These are phyloP conservation scores for Knufia fluminis DNA, from an alignment of 2,329 filamentous ascomycete species.

Conservation along the genomic window DNA sequence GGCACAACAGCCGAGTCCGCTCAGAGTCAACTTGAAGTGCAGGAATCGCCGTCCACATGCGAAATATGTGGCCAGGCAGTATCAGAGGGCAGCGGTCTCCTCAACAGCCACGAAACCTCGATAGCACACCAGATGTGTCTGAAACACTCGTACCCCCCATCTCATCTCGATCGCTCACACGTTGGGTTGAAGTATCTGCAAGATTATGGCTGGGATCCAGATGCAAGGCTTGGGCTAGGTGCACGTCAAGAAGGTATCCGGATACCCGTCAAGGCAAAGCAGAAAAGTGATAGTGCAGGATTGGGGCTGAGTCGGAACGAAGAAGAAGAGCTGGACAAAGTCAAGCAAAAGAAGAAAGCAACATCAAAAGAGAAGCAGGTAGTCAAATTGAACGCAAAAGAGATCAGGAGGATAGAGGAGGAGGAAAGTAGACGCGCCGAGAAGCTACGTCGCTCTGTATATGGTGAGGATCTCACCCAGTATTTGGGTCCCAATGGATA, in stretches of 20 bases:
- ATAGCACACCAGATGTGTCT: slow-evolving; percentile 50
- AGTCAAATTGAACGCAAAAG: slow-evolving; percentile 58
- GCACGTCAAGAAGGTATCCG: slow-evolving; percentile 61
- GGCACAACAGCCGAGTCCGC: background rate
- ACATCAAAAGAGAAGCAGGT: slow-evolving; percentile 22
- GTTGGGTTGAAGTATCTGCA: slow-evolving; percentile 48
- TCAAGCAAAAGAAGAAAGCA: slow-evolving; percentile 33
- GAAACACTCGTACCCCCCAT: slow-evolving; percentile 48
- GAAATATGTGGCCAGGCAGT: slow-evolving; percentile 54
- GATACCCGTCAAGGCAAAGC: slow-evolving; percentile 61
- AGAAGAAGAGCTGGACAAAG: slow-evolving; percentile 23
- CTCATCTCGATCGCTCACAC: slow-evolving; percentile 47
- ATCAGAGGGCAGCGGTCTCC: slow-evolving; percentile 12
- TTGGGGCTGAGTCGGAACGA: slow-evolving; percentile 46
- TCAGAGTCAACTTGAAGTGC: background rate
- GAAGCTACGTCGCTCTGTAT: slow-evolving; percentile 61
- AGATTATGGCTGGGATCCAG: slow-evolving; percentile 52
- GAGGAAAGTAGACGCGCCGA: slow-evolving; percentile 56
- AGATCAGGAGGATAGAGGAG: slow-evolving; percentile 52
- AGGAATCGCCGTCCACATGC: slow-evolving; percentile 34
- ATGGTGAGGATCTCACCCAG: slow-evolving; percentile 63
- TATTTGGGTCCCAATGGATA: slow-evolving; percentile 48
- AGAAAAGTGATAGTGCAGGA: slow-evolving; percentile 67
- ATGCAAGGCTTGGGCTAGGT: slow-evolving; percentile 60
- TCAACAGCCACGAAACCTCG: slow-evolving; percentile 39